phyloP scores from a whole-genome alignment of 768 basidiomycete species.

The Boletus rex-veris region DNA sequence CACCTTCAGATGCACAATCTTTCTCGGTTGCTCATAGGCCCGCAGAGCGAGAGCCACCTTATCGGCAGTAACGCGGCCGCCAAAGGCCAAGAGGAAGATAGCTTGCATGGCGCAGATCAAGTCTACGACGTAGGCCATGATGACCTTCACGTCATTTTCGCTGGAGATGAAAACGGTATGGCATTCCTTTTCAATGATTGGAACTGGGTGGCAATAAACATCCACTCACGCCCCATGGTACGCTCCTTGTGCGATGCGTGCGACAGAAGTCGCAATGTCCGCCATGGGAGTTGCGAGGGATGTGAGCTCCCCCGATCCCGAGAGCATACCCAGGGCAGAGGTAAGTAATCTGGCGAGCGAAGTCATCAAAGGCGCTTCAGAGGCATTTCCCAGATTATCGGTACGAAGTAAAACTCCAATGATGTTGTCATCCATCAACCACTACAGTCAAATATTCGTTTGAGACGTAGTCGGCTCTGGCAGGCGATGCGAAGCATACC shows the following conservation, averaged over 20 bases:
- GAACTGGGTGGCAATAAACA: no score
- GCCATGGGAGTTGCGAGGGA: background rate
- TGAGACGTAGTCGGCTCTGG: background rate
- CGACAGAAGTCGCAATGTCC: background rate
- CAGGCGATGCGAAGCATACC: background rate
- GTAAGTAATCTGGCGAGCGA: background rate
- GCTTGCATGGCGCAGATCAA: conserved; percentile 17
- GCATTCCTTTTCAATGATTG: background rate
- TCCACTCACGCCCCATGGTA: conserved; percentile 10
- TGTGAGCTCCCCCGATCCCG: background rate
- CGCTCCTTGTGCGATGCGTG: background rate
- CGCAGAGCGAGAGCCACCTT: background rate
- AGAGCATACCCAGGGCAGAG: background rate
- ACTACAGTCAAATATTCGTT: background rate
- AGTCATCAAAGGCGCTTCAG: background rate
- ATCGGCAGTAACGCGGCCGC: background rate
- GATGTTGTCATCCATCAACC: conserved; percentile 5
- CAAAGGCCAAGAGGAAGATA: conserved; percentile 1
- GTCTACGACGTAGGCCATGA: conserved; percentile 14
- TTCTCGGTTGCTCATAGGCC: conserved; percentile 1
- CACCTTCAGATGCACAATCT: background rate
- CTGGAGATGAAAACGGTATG: background rate
- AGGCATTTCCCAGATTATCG: background rate
- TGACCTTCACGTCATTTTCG: conserved; percentile 6
- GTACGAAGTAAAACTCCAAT: background rate